A percentile compares a stretch with the other conserved stretches of the same genome.
Evolutionary conservation across 345 rosid genomes (phyloP).

Genomic region (Brassica carinata): DNA sequence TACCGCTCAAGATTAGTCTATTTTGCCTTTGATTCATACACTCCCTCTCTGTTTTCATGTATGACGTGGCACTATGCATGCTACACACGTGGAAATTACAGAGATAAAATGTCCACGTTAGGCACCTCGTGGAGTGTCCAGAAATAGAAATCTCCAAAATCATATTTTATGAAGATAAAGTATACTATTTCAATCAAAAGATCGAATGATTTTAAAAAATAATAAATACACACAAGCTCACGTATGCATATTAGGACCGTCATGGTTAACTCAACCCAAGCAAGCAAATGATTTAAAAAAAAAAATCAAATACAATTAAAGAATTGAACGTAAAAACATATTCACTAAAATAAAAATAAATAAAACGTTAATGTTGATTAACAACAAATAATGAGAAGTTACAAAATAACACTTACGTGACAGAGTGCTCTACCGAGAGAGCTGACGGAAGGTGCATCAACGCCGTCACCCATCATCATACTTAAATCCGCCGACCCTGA

Average conservation of each 20-base stretch:
- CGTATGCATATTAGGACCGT: background rate
- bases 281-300: background rate
- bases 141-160: constrained; percentile 30
- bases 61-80: constrained; percentile 36
- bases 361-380: background rate
- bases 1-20: background rate
- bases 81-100: constrained; percentile 20
- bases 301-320: background rate
- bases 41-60: constrained; percentile 1
- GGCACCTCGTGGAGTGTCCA: constrained; percentile 24
- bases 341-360: background rate
- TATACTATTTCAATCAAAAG: too few species aligned
- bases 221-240: too few species aligned
- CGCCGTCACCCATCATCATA: constrained; percentile 40
- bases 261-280: background rate
- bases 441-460: constrained; percentile 54
- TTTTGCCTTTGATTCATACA: background rate
- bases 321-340: background rate
- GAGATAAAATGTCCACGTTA: constrained; percentile 11
- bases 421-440: constrained; percentile 69
- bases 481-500: constrained; percentile 46
- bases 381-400: background rate
- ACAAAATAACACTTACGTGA: constrained; percentile 53
- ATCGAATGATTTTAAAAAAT: too few species aligned
- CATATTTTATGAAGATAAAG: background rate